A percentile compares a stretch with the other conserved stretches of the same genome.
These are phyloP conservation scores for Rhizophagus sp. DNA, from an alignment of 192 early-diverging fungal genomes.

Conservation along the genomic window DNA sequence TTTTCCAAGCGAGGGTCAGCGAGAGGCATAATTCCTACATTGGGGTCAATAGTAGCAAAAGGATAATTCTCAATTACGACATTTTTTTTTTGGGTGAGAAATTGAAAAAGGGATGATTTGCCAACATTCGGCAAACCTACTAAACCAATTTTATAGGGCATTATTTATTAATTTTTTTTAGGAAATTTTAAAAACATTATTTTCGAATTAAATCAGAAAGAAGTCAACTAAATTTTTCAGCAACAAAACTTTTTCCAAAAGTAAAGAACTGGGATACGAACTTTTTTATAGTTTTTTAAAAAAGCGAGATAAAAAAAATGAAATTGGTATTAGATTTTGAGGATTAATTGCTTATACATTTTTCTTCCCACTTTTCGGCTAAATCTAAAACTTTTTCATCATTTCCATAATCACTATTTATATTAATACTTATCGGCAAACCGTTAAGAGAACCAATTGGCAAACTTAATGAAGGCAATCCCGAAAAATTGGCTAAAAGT, in stretches of 20 bases:
- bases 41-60: constrained; percentile 81
- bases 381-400: constrained; percentile 11
- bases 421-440: constrained; percentile 11
- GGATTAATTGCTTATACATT: no score
- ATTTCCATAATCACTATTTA: constrained; percentile 7
- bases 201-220: no score
- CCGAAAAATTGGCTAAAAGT: constrained; percentile 9
- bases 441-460: constrained; percentile 3
- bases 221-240: no score
- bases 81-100: constrained; percentile 49
- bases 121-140: constrained; percentile 24
- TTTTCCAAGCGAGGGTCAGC: constrained; percentile 72
- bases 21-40: constrained; percentile 67
- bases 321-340: no score
- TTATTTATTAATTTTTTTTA: no score
- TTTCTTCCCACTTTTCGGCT: not conserved
- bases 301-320: no score
- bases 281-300: no score
- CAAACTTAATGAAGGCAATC: constrained; percentile 7
- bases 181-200: no score
- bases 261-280: no score
- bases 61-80: constrained; percentile 76
- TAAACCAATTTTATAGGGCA: constrained; percentile 17
- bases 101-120: constrained; percentile 61
- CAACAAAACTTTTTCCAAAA: no score